phyloP scores from a whole-genome alignment of 192 early-diverging fungal species.

The Ambispora gerdemannii region DNA sequence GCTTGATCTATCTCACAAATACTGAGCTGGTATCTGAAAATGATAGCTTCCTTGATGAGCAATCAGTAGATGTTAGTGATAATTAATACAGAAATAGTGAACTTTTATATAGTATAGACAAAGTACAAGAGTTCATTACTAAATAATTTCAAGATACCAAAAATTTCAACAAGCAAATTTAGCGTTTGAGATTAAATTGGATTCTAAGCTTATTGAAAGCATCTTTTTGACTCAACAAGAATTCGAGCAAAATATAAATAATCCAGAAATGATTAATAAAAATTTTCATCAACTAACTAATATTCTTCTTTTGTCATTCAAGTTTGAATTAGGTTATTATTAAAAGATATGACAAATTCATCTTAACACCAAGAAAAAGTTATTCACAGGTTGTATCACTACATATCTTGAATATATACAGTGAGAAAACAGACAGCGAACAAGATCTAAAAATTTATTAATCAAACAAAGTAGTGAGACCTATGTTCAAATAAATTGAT shows the following conservation, averaged over 20 bases:
- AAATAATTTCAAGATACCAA: not conserved
- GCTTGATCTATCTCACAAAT: too few relatives aligned
- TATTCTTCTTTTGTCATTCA: not conserved
- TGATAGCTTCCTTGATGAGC: too few relatives aligned
- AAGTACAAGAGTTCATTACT: not conserved
- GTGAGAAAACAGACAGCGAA: not conserved
- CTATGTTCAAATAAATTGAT: constrained; percentile 6
- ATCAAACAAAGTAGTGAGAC: too few relatives aligned
- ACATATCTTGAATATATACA: constrained; percentile 1
- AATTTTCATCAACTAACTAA: not conserved
- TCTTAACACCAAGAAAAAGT: not conserved
- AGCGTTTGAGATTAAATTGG: not conserved
- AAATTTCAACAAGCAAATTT: not conserved
- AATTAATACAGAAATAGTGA: too few relatives aligned
- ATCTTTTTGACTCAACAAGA: not conserved
- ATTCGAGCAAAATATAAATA: not conserved
- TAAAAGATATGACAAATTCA: not conserved
- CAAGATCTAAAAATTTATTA: not conserved
- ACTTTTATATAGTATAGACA: not conserved
- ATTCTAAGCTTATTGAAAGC: not conserved
- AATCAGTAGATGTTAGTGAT: too few relatives aligned
- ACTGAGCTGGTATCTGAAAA: too few relatives aligned
- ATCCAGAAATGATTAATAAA: not conserved
- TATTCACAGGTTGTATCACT: not conserved
- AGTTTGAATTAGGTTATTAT: constrained; percentile 6